Base-by-base conservation (phyloP, 2,329 filamentous ascomycete species). In the Zymoseptoria ardabiliae region DNA sequence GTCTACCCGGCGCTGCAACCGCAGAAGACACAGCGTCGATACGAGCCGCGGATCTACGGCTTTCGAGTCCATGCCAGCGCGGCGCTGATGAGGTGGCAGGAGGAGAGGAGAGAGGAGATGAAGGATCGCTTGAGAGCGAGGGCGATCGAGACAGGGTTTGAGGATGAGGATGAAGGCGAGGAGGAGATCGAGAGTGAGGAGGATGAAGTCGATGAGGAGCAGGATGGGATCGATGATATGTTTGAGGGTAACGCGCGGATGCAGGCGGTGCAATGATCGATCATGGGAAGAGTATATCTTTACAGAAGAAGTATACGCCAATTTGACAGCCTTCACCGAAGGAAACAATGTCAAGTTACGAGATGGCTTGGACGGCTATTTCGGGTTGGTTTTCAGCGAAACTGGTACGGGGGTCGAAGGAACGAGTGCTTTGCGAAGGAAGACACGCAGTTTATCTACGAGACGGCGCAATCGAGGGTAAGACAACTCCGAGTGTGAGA, bases 51-150 rank as follows among this genome's bases (percentile, higher is more conserved):
- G 60, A 88, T 96, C 61, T 99, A 94, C 74, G 94, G 94, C 35
- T 99, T 99, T 81, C 91, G 90, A 71, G 91, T 99, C 5, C 94
- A 99, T 76, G 90, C 91, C 4, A 84, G 88, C 17, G 93, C 94
- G 0, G 87, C 93, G 2, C 79, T 99, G 66, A 86, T 91, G 66
- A 85, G 94, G 69, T 99, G 94, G 94, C 94, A 99, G 77, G 87
- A 90, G 71, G 81, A 81, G 51, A 85, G 89, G 72, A 82, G 91
- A 61, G 88, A 93, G 58, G 86, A 91, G 53, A 91, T 96, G 88
- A 87, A 91, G 68, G 82, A 85, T 57, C 82, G 92, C 50, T 79
- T 99, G 64, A 81, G 87, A 66, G 85, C 86, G 62, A 75, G 77
- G 35, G 79, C 79, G 30, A 81, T 97, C 13, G 89, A 96, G 61